phyloP scores from a whole-genome alignment of 2,329 filamentous ascomycete genomes.

The Teratosphaeria destructans region DNA sequence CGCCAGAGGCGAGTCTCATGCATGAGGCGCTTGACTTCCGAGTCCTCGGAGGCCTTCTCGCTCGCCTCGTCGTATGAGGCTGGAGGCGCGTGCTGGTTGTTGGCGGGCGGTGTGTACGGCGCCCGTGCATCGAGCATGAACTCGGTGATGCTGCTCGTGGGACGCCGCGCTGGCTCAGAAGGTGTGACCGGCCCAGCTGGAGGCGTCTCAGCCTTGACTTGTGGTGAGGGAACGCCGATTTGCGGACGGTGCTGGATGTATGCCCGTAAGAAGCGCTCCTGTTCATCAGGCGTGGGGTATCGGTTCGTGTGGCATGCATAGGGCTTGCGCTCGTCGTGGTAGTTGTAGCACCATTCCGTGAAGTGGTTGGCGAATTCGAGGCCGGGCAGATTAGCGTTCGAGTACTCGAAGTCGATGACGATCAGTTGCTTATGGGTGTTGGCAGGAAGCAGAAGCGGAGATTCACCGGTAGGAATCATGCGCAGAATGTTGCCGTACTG shows the following conservation, averaged over 20 bases:
- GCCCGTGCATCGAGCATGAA: slow-evolving; percentile 67
- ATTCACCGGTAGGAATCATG: slow-evolving; percentile 57
- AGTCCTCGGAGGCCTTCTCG: slow-evolving; percentile 52
- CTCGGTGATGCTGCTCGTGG: slow-evolving; percentile 36
- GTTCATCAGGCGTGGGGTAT: slow-evolving; percentile 74
- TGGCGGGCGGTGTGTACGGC: slow-evolving; percentile 25
- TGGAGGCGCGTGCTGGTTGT: background rate
- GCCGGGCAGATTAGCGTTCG: slow-evolving; percentile 75
- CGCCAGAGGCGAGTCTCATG: slow-evolving; percentile 79
- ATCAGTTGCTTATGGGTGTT: slow-evolving; percentile 94
- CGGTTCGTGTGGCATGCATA: slow-evolving; percentile 52
- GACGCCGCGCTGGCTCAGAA: slow-evolving; percentile 17
- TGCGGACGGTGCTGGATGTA: slow-evolving; percentile 76
- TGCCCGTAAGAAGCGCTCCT: slow-evolving; percentile 71
- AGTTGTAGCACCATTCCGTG: slow-evolving; percentile 96
- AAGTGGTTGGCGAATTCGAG: slow-evolving; percentile 97
- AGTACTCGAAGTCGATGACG: slow-evolving; percentile 98
- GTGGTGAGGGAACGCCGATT: slow-evolving; percentile 38
- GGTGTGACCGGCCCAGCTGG: slow-evolving; percentile 14
- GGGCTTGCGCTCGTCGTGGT: slow-evolving; percentile 60
- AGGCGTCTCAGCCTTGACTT: slow-evolving; percentile 15
- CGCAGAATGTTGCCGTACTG: slow-evolving; percentile 98
- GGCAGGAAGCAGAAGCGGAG: slow-evolving; percentile 74
- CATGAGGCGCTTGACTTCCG: slow-evolving; percentile 57
- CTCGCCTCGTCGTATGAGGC: slow-evolving; percentile 22